A percentile compares a stretch with the other conserved stretches of the same genome.
Evolutionary conservation across 768 basidiomycete genomes (phyloP).

Genomic region (Termitomyces sp.): DNA sequence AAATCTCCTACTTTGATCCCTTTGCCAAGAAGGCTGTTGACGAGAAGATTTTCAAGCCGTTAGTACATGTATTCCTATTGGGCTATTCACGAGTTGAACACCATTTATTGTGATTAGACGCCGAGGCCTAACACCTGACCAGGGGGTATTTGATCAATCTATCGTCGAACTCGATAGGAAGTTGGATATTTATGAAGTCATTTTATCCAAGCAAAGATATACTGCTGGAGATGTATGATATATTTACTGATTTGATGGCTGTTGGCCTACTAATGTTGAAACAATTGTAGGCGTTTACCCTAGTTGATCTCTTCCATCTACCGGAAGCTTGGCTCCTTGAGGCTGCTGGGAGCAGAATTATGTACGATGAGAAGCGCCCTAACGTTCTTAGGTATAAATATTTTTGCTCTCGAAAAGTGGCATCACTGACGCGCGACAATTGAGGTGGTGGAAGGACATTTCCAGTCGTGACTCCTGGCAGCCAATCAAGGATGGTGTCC

Average conservation of each 20-base stretch:
- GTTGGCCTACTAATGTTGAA: background rate
- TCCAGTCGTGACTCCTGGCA: conserved; percentile 20
- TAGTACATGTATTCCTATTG: conserved; percentile 13
- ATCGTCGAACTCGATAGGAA: conserved; percentile 30
- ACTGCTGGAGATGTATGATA: conserved; percentile 50
- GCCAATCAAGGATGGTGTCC: conserved; percentile 22
- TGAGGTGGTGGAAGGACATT: conserved; percentile 23
- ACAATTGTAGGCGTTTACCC: conserved; percentile 11
- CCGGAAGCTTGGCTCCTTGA: conserved; percentile 17
- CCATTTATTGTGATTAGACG: background rate
- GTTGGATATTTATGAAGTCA: conserved; percentile 50
- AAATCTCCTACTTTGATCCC: conserved; percentile 48
- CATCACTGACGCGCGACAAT: background rate
- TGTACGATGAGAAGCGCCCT: conserved; percentile 13
- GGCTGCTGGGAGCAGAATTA: conserved; percentile 14
- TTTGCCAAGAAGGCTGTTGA: conserved; percentile 32
- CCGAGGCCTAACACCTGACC: conserved; percentile 10
- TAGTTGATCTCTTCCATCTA: conserved; percentile 22
- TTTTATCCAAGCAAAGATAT: conserved; percentile 53
- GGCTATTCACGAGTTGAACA: background rate
- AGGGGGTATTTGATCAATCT: conserved; percentile 20
- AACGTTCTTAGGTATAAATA: conserved; percentile 15
- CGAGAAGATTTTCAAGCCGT: conserved; percentile 57
- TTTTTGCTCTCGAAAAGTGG: background rate
- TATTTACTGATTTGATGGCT: background rate